A percentile compares a stretch with the other conserved stretches of the same genome.
phyloP scores from a whole-genome alignment of 2,329 filamentous ascomycete genomes.

The Fulvia fulva region DNA sequence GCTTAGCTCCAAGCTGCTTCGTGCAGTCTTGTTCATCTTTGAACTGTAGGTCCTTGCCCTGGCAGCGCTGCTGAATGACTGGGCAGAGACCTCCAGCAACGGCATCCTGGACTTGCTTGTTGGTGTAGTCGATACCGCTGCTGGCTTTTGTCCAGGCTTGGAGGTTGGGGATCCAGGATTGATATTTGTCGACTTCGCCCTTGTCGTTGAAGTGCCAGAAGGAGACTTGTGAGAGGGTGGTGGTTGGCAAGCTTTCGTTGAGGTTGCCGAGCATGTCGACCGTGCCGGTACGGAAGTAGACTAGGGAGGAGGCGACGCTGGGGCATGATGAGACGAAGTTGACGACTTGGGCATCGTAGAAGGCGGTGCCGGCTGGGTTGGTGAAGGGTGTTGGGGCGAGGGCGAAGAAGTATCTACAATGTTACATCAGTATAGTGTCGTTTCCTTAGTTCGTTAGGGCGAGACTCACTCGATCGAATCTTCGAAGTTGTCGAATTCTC shows the following conservation, averaged over 20 bases:
- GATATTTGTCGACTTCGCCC: conserved; percentile 43
- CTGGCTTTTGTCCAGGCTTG: conserved; percentile 35
- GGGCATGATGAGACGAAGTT: conserved; percentile 21
- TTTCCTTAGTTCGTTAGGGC: conserved; percentile 4
- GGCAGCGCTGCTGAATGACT: conserved; percentile 35
- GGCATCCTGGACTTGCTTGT: conserved; percentile 28
- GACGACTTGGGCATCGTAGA: conserved; percentile 25
- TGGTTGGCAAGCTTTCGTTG: conserved; percentile 9
- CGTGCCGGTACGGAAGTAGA: conserved; percentile 17
- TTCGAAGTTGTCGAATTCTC: conserved; percentile 41
- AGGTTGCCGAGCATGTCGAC: conserved; percentile 10
- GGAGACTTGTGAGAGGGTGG: conserved; percentile 30
- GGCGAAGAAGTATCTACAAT: conserved; percentile 40
- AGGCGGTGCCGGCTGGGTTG: conserved; percentile 20
- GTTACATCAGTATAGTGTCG: background rate
- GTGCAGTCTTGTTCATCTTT: conserved; percentile 33
- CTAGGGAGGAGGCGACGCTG: conserved; percentile 20
- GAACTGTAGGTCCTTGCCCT: conserved; percentile 38
- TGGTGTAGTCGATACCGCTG: conserved; percentile 19
- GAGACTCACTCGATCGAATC: conserved; percentile 45
- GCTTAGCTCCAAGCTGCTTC: conserved; percentile 30
- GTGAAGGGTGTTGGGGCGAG: conserved; percentile 34
- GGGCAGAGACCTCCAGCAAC: conserved; percentile 36
- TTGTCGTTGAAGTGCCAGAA: conserved; percentile 47
- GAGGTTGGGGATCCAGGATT: conserved; percentile 45